Evolutionary conservation across 2,329 filamentous ascomycete species (phyloP).

Genomic region (Diplodia seriata): DNA sequence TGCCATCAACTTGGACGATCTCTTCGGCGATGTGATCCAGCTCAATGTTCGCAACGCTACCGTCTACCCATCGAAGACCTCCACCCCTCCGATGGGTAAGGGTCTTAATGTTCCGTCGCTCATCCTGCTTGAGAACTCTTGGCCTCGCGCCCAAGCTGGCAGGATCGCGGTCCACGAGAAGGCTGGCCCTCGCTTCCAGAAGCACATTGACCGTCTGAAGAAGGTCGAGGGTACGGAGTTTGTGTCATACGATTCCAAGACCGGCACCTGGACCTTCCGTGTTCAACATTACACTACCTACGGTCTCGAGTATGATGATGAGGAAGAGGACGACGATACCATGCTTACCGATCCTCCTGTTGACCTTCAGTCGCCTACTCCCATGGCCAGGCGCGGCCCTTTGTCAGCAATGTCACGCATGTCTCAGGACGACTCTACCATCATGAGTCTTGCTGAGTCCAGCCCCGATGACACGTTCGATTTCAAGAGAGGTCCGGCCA

Average conservation of each 20-base stretch:
- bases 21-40: constrained; percentile 77
- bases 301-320: constrained; percentile 74
- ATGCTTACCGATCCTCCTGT: constrained; percentile 47
- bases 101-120: constrained; percentile 90
- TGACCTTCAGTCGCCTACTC: constrained; percentile 53
- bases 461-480: constrained; percentile 63
- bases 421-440: constrained; percentile 44
- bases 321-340: constrained; percentile 61
- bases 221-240: constrained; percentile 82
- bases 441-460: constrained; percentile 51
- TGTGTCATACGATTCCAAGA: constrained; percentile 77
- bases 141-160: constrained; percentile 73
- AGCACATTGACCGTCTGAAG: constrained; percentile 83
- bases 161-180: constrained; percentile 9
- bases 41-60: constrained; percentile 81
- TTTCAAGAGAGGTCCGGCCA: constrained; percentile 57
- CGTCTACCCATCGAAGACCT: constrained; percentile 72
- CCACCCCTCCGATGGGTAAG: constrained; percentile 84
- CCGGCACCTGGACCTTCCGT: constrained; percentile 86
- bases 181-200: constrained; percentile 69
- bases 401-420: constrained; percentile 31
- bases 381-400: constrained; percentile 41
- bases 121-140: constrained; percentile 90
- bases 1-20: constrained; percentile 77
- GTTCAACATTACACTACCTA: constrained; percentile 99